These are phyloP conservation scores for Colletotrichum orbiculare DNA, from an alignment of 2,329 filamentous ascomycete species.

Conservation along the genomic window DNA sequence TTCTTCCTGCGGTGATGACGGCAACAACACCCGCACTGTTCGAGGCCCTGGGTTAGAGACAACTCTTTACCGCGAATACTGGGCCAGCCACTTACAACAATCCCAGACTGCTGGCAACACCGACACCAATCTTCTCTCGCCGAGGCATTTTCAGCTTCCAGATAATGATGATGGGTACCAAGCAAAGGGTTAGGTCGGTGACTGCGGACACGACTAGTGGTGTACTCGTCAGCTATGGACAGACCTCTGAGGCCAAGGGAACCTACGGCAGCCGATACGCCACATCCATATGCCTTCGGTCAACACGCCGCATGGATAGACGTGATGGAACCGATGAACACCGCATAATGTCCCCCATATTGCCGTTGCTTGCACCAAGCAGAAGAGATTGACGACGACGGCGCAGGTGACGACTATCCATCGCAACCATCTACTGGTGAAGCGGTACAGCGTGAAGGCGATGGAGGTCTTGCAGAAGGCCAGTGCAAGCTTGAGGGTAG, in stretches of 20 bases:
- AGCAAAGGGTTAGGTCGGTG: slow-evolving; percentile 42
- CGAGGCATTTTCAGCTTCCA: slow-evolving; percentile 43
- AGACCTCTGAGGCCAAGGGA: neutral
- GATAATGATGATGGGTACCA: slow-evolving; percentile 44
- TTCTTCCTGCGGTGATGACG: neutral
- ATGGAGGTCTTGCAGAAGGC: slow-evolving; percentile 1
- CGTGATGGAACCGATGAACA: neutral
- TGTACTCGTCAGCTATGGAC: neutral
- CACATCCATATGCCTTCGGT: neutral
- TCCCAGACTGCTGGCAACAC: slow-evolving; percentile 37
- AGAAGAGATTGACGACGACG: neutral
- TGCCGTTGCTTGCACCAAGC: neutral
- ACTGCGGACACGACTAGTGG: slow-evolving; percentile 17
- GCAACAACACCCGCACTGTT: neutral
- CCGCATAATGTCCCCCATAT: neutral
- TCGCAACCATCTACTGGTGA: neutral
- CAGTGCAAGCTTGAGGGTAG: neutral
- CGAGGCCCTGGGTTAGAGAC: no score
- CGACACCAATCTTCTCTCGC: slow-evolving; percentile 43
- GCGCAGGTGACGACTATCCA: neutral
- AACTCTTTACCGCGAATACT: no score
- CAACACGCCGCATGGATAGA: neutral
- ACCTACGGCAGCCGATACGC: neutral
- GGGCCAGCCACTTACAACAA: slow-evolving; percentile 37
- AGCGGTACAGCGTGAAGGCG: neutral